Conservation (phyloP, 306 rosid species). For the Fragaria iinumae region DNA sequence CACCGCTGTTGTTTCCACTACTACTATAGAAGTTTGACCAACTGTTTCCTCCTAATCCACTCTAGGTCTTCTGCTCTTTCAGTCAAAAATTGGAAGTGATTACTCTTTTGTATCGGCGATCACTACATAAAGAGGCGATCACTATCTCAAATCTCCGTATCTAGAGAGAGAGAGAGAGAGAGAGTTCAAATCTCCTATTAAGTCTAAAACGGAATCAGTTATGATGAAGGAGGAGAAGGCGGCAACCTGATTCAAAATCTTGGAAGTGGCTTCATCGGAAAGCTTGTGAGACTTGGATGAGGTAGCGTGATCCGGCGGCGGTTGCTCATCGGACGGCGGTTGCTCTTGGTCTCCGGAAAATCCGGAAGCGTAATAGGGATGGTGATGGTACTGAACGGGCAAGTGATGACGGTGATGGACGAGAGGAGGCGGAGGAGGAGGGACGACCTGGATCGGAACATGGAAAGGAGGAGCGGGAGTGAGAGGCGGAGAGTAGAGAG, state of each 20-base stretch:
- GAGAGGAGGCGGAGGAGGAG: conserved; percentile 37
- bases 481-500: conserved; percentile 50
- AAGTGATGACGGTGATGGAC: conserved; percentile 45
- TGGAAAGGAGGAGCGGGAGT: conserved; percentile 49
- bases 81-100: background rate
- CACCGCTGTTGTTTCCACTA: background rate
- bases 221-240: background rate
- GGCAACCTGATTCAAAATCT: conserved; percentile 77
- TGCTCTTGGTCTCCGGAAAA: conserved; percentile 43
- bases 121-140: background rate
- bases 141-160: background rate
- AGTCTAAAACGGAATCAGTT: background rate
- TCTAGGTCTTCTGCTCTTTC: background rate
- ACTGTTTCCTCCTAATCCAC: background rate
- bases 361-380: conserved; percentile 31
- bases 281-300: conserved; percentile 51
- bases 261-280: conserved; percentile 62
- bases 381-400: conserved; percentile 52
- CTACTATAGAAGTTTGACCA: background rate
- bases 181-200: too few relatives aligned
- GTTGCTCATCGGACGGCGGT: conserved; percentile 7
- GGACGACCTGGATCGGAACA: conserved; percentile 51
- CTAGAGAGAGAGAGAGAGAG: too few relatives aligned
- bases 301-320: conserved; percentile 45
- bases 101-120: background rate